Conservation (phyloP, 2,329 filamentous ascomycete genomes). For the Monosporascus sp. region DNA sequence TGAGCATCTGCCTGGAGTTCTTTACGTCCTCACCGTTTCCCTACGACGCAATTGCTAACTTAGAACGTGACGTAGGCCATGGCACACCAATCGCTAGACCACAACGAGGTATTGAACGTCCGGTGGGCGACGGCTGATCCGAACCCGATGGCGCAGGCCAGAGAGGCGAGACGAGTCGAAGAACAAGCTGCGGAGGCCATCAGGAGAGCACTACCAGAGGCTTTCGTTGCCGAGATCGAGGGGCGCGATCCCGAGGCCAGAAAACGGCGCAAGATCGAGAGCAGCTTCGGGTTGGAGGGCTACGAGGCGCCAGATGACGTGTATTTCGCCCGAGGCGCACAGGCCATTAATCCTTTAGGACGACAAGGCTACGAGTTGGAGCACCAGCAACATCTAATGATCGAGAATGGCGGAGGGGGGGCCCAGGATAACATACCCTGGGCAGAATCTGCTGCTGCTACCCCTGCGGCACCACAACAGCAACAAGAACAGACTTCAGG, state of each 20-base stretch:
- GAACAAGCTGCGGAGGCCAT: slow-evolving; percentile 97
- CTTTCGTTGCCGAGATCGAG: slow-evolving; percentile 91
- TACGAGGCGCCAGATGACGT: slow-evolving; percentile 94
- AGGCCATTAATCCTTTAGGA: slow-evolving; percentile 56
- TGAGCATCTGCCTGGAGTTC: neutral
- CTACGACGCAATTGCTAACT: neutral
- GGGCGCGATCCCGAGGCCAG: slow-evolving; percentile 80
- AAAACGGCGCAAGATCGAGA: slow-evolving; percentile 86
- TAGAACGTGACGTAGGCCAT: slow-evolving; percentile 69
- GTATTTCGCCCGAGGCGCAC: slow-evolving; percentile 78
- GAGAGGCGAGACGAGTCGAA: slow-evolving; percentile 83
- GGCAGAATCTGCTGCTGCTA: slow-evolving; percentile 18
- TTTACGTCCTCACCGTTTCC: neutral
- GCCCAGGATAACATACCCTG: slow-evolving; percentile 29
- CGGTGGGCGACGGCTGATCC: slow-evolving; percentile 96
- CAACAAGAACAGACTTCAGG: slow-evolving; percentile 30
- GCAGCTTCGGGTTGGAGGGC: slow-evolving; percentile 79
- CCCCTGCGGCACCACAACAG: slow-evolving; percentile 33
- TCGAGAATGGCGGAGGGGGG: slow-evolving; percentile 49
- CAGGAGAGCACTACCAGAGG: slow-evolving; percentile 76
- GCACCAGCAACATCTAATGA: slow-evolving; percentile 54
- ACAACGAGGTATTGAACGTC: slow-evolving; percentile 90
- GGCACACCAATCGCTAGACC: slow-evolving; percentile 88
- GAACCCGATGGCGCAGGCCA: slow-evolving; percentile 88
- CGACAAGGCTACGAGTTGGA: slow-evolving; percentile 58